phyloP scores from a whole-genome alignment of 2,329 filamentous ascomycete genomes.

The Curvularia eragrostidis region DNA sequence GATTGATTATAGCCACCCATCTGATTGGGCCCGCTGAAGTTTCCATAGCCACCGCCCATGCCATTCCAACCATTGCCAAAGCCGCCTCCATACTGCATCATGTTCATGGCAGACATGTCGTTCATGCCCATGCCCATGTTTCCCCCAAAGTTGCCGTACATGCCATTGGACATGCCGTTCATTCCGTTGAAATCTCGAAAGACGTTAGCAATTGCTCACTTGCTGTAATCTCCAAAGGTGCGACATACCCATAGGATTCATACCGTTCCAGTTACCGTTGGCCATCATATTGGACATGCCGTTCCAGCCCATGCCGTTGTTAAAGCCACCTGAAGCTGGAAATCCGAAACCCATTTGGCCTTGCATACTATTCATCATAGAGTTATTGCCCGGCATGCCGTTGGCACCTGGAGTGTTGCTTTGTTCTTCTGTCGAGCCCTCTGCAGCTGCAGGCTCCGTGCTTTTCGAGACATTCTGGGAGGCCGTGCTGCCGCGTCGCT shows the following conservation, averaged over 20 bases:
- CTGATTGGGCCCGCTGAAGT: conserved; percentile 57
- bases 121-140: conserved; percentile 77
- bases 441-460: conserved; percentile 27
- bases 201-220: conserved; percentile 21
- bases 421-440: conserved; percentile 27
- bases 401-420: conserved; percentile 26
- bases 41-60: conserved; percentile 72
- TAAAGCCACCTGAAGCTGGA: conserved; percentile 55
- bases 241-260: conserved; percentile 78
- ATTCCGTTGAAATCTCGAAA: conserved; percentile 59
- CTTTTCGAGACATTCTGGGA: conserved; percentile 27
- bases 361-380: conserved; percentile 39
- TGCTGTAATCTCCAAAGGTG: conserved; percentile 2
- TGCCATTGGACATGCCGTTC: conserved; percentile 74
- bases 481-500: conserved; percentile 27
- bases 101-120: conserved; percentile 67
- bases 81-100: conserved; percentile 76
- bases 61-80: conserved; percentile 72
- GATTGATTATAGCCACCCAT: conserved; percentile 62
- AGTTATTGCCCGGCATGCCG: conserved; percentile 29
- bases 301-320: conserved; percentile 65
- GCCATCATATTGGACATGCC: conserved; percentile 54
- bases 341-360: conserved; percentile 53
- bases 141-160: conserved; percentile 78
- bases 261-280: conserved; percentile 73